Conservation (phyloP, 2,329 filamentous ascomycete genomes). For the Diaporthe sp. region DNA sequence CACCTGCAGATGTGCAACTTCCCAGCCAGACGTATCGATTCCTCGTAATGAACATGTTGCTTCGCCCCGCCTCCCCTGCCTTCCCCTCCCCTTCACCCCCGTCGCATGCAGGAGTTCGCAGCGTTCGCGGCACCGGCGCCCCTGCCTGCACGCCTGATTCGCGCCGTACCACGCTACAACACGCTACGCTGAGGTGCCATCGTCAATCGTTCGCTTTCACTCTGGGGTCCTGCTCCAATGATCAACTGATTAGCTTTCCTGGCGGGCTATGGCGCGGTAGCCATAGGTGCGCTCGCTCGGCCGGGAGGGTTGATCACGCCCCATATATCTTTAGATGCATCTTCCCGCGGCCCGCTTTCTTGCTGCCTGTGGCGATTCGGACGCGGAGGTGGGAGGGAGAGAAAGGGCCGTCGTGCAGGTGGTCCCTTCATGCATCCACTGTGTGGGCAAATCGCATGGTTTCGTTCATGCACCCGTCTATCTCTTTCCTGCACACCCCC, state of each 20-base stretch:
- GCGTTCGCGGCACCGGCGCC: conserved; percentile 22
- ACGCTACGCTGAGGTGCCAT: not conserved
- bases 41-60: conserved; percentile 31
- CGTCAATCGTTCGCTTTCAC: not conserved
- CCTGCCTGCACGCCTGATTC: conserved; percentile 11
- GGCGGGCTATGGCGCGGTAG: conserved; percentile 13
- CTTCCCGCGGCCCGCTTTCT: conserved; percentile 5
- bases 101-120: conserved; percentile 31
- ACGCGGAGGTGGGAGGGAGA: not conserved
- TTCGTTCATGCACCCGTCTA: not conserved
- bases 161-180: not conserved
- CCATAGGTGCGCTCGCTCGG: not conserved
- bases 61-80: not conserved
- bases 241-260: not conserved
- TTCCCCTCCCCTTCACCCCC: not conserved
- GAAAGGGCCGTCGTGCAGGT: conserved; percentile 9
- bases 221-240: not conserved
- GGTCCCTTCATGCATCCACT: conserved; percentile 26
- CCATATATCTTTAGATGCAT: not conserved
- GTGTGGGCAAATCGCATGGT: conserved; percentile 20
- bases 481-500: not conserved
- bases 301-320: not conserved
- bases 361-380: conserved; percentile 3
- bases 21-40: conserved; percentile 13
- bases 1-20: conserved; percentile 7